Evolutionary conservation across 306 rosid species (phyloP).

Genomic region (Cyamopsis tetragonoloba): DNA sequence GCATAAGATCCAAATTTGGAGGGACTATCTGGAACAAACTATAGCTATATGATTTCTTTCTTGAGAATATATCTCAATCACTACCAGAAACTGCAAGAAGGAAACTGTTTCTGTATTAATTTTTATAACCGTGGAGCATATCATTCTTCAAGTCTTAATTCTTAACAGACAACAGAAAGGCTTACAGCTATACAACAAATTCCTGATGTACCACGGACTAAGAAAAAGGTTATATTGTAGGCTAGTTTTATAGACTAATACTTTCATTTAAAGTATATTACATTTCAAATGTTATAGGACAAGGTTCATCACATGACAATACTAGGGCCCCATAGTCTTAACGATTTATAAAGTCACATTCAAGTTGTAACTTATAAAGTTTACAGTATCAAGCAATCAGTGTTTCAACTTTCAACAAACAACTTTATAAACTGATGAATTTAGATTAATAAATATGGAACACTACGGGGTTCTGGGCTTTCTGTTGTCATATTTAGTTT

Average conservation of each 20-base stretch:
- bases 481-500: neutral
- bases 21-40: neutral
- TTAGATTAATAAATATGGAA: neutral
- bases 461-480: neutral
- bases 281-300: neutral
- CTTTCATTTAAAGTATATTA: neutral
- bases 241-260: neutral
- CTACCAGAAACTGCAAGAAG: neutral
- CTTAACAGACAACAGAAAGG: neutral
- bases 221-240: neutral
- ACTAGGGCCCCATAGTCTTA: neutral
- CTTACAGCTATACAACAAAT: conserved; percentile 8
- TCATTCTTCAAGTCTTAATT: neutral
- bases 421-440: neutral
- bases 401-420: neutral
- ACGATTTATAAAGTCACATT: neutral
- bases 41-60: neutral
- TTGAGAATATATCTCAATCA: neutral
- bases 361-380: too few relatives aligned
- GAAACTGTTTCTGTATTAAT: neutral
- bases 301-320: neutral
- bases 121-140: neutral
- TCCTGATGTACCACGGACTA: neutral
- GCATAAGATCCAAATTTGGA: neutral
- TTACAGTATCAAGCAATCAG: neutral